Conservation (phyloP, 495 filamentous ascomycete species). For the Zalerion maritima region DNA sequence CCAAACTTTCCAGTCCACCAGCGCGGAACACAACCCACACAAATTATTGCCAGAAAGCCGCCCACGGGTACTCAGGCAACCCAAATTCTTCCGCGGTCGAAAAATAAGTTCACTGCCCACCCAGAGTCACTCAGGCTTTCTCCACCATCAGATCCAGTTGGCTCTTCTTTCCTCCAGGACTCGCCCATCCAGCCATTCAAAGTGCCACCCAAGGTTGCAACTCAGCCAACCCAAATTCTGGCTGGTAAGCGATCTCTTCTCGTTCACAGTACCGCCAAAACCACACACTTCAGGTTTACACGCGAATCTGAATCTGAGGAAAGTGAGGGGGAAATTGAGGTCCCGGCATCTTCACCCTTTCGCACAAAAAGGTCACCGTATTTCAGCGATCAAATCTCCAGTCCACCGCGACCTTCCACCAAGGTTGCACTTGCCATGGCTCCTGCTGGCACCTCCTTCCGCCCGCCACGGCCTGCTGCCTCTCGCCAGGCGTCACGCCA, state of each 20-base stretch:
- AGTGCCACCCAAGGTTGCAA: conserved; percentile 21
- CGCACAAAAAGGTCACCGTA: conserved; percentile 15
- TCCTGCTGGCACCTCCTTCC: conserved; percentile 62
- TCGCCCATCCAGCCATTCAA: too few species aligned
- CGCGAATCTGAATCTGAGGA: too few species aligned
- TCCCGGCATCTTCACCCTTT: conserved; percentile 69
- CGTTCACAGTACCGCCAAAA: conserved; percentile 14
- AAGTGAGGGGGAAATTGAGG: too few species aligned
- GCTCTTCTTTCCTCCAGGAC: too few species aligned
- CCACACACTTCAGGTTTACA: conserved; percentile 7
- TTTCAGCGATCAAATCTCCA: too few species aligned
- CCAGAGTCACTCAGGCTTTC: too few species aligned
- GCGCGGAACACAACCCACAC: conserved; percentile 15
- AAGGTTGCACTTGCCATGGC: conserved; percentile 50
- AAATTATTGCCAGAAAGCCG: too few species aligned
- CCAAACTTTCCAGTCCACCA: too few species aligned
- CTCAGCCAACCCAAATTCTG: conserved; percentile 62
- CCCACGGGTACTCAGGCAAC: conserved; percentile 8
- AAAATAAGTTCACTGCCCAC: conserved; percentile 18
- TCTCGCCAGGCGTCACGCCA: conserved; percentile 5
- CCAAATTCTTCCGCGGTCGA: too few species aligned
- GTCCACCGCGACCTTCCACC: conserved; percentile 5
- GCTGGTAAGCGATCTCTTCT: conserved; percentile 11
- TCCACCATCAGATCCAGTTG: too few species aligned
- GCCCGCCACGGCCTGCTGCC: conserved; percentile 41